These are phyloP conservation scores for Leccinellum luteum DNA, from an alignment of 768 basidiomycete species.

Conservation along the genomic window DNA sequence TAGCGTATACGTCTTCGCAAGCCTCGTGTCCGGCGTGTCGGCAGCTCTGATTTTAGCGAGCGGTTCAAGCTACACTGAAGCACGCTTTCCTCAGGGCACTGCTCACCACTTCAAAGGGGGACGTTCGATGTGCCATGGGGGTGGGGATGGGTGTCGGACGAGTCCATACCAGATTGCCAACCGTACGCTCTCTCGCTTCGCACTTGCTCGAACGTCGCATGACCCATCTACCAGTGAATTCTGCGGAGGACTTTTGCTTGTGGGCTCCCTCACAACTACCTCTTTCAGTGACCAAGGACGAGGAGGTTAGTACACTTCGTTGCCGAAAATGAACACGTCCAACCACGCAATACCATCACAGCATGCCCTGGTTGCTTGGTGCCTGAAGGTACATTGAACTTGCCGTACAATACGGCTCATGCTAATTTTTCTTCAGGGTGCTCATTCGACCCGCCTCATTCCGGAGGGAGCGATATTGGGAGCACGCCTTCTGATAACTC, in stretches of 20 bases:
- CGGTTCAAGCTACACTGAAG: conserved; percentile 37
- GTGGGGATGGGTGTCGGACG: conserved; percentile 68
- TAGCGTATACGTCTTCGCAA: conserved; percentile 17
- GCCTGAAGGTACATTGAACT: conserved; percentile 36
- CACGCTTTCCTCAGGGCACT: conserved; percentile 48
- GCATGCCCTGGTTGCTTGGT: conserved; percentile 55
- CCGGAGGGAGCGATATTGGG: conserved; percentile 69
- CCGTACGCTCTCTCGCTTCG: conserved; percentile 35
- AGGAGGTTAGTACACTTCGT: conserved; percentile 45
- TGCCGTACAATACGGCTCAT: background rate
- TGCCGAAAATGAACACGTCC: conserved; percentile 6
- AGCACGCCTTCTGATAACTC: conserved; percentile 67
- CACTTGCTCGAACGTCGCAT: background rate
- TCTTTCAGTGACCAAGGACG: conserved; percentile 55
- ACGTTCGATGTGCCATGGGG: conserved; percentile 63
- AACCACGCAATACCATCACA: conserved; percentile 21
- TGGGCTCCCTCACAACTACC: conserved; percentile 52
- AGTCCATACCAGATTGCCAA: conserved; percentile 64
- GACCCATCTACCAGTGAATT: conserved; percentile 44
- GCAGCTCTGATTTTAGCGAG: conserved; percentile 18
- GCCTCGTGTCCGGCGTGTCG: conserved; percentile 17
- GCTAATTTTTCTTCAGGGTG: conserved; percentile 36
- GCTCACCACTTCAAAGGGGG: conserved; percentile 52
- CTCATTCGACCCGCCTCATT: conserved; percentile 64
- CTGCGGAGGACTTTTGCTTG: conserved; percentile 53